phyloP scores from a whole-genome alignment of 805 yeast genomes.

The Hanseniaspora lachancei region DNA sequence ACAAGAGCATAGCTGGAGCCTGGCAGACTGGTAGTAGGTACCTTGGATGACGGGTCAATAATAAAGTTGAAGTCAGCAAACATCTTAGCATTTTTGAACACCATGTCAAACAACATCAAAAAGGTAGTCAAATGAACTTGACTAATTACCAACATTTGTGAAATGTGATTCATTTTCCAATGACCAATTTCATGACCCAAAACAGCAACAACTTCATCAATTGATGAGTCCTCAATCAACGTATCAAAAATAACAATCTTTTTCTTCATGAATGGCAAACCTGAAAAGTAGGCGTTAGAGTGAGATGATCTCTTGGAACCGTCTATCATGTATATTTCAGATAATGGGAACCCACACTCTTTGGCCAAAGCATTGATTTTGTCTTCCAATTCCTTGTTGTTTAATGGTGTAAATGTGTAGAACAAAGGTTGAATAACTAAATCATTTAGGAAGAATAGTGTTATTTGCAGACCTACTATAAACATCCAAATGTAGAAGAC shows the following conservation, averaged over 20 bases:
- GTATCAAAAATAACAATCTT: constrained; percentile 92
- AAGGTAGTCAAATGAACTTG: no score
- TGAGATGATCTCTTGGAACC: constrained; percentile 96
- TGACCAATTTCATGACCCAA: constrained; percentile 98
- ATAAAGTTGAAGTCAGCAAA: constrained; percentile 68
- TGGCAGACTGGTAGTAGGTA: constrained; percentile 13
- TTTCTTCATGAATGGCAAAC: constrained; percentile 85
- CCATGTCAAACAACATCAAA: constrained; percentile 40
- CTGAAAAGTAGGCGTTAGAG: constrained; percentile 92
- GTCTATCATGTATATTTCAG: constrained; percentile 76
- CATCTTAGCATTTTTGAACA: constrained; percentile 65
- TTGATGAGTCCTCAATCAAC: constrained; percentile 63
- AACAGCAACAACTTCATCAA: constrained; percentile 79
- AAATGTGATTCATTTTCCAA: constrained; percentile 83
- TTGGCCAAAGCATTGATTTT: constrained; percentile 71
- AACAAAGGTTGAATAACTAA: constrained; percentile 82
- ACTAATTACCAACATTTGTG: constrained; percentile 44
- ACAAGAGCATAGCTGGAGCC: constrained; percentile 18
- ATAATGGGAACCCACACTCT: constrained; percentile 70
- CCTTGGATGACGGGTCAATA: constrained; percentile 14
- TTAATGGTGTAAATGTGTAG: constrained; percentile 80
- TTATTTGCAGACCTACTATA: constrained; percentile 55
- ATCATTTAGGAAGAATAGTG: constrained; percentile 66
- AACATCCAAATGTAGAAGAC: constrained; percentile 68
- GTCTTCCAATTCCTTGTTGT: constrained; percentile 73